These are phyloP conservation scores for Cladophialophora psammophila DNA, from an alignment of 2,329 filamentous ascomycete species.

Conservation along the genomic window DNA sequence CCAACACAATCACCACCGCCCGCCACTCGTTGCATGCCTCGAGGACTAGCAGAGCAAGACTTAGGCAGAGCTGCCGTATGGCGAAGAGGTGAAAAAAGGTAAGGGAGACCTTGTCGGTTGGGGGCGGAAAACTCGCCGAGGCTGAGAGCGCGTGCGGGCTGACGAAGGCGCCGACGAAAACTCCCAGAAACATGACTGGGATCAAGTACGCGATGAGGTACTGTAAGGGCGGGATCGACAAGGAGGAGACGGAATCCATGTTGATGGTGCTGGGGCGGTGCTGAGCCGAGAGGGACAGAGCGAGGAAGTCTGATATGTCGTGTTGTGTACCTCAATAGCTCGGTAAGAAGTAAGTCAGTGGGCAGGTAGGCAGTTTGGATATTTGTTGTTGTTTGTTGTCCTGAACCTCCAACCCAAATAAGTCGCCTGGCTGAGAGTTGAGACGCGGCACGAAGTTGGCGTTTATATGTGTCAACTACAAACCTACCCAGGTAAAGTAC, in stretches of 20 bases:
- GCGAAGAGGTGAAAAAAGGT: constrained; percentile 23
- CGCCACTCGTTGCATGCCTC: constrained; percentile 21
- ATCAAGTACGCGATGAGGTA: constrained; percentile 17
- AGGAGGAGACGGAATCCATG: not conserved
- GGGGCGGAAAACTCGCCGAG: constrained; percentile 16
- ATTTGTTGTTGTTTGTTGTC: no score
- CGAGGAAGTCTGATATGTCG: no score
- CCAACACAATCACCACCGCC: constrained; percentile 16
- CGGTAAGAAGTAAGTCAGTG: no score
- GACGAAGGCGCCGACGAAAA: constrained; percentile 15
- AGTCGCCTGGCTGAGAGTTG: no score
- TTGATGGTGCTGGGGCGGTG: no score
- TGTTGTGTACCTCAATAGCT: no score
- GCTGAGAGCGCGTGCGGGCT: constrained; percentile 11
- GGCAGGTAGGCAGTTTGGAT: no score
- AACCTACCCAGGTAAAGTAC: no score
- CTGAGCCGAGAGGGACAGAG: no score
- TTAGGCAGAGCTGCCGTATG: constrained; percentile 20
- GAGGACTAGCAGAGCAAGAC: constrained; percentile 14
- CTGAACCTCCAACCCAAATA: no score
- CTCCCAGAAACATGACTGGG: constrained; percentile 16
- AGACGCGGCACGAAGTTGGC: no score
- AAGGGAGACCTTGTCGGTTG: constrained; percentile 7
- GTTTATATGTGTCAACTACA: no score
- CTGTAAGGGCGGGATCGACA: constrained; percentile 12